Percentiles rank a stretch among this genome's conserved stretches.
phyloP scores from a whole-genome alignment of 1,284 basidiomycete genomes.

The Marasmius sp. region DNA sequence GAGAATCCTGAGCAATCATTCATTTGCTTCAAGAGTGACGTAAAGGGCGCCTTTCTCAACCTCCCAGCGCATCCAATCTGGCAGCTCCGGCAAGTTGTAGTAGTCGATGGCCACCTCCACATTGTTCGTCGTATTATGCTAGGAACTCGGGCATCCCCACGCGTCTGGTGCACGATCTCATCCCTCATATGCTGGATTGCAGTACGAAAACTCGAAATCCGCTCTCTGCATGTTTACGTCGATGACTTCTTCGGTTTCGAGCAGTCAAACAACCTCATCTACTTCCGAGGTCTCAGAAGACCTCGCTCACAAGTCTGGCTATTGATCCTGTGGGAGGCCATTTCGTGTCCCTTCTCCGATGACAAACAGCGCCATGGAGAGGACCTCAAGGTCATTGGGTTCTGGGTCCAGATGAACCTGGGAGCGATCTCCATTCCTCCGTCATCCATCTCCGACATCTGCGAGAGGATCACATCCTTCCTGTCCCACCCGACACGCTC shows the following conservation, averaged over 20 bases:
- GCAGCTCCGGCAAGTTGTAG: conserved; percentile 29
- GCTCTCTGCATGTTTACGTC: conserved; percentile 27
- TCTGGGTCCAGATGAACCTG: conserved; percentile 21
- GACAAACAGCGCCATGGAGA: conserved; percentile 25
- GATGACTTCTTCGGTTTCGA: conserved; percentile 29
- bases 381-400: conserved; percentile 27
- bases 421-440: conserved; percentile 22
- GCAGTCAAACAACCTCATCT: conserved; percentile 17
- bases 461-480: conserved; percentile 20
- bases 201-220: conserved; percentile 9
- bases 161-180: conserved; percentile 27
- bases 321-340: conserved; percentile 26
- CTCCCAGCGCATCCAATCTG: conserved; percentile 26
- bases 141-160: conserved; percentile 25
- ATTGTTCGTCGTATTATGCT: conserved; percentile 28
- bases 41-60: conserved; percentile 27
- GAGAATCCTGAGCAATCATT: conserved; percentile 10
- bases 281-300: conserved; percentile 17
- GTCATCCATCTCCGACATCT: conserved; percentile 19
- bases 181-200: conserved; percentile 26
- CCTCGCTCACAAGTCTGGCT: conserved; percentile 23
- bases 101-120: conserved; percentile 21
- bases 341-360: conserved; percentile 25
- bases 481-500: conserved; percentile 8
- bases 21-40: conserved; percentile 27